These are phyloP conservation scores for Saccharomycopsis fermentans DNA, from an alignment of 805 yeast species.

Conservation along the genomic window DNA sequence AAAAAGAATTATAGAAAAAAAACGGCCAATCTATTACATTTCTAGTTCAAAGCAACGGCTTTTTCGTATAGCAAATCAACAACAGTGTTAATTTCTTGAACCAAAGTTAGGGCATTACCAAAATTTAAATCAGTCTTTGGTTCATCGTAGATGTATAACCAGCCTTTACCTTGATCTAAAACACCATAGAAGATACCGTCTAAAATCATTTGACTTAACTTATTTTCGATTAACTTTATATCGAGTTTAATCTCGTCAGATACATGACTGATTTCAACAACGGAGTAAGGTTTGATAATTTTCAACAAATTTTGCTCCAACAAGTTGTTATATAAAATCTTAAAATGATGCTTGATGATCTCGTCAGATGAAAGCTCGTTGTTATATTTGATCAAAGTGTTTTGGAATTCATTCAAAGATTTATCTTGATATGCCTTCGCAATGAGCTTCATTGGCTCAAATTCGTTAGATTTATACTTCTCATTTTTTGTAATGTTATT, in stretches of 20 bases:
- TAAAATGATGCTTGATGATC: constrained; percentile 83
- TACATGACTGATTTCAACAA: constrained; percentile 87
- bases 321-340: constrained; percentile 84
- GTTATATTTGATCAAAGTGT: constrained; percentile 61
- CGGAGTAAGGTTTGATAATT: constrained; percentile 91
- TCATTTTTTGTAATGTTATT: constrained; percentile 48
- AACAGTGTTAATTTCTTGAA: constrained; percentile 76
- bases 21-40: neutral
- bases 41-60: constrained; percentile 71
- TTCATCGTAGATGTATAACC: constrained; percentile 86
- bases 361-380: constrained; percentile 75
- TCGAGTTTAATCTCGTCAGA: constrained; percentile 84
- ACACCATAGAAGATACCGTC: constrained; percentile 95
- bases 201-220: constrained; percentile 90
- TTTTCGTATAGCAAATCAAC: constrained; percentile 90
- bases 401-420: constrained; percentile 83
- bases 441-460: constrained; percentile 50
- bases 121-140: constrained; percentile 84
- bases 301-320: constrained; percentile 89
- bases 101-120: constrained; percentile 75
- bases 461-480: constrained; percentile 32
- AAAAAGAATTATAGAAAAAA: neutral
- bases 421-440: constrained; percentile 37
- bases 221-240: constrained; percentile 82
- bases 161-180: constrained; percentile 95